Percentiles rank a stretch among this genome's conserved stretches.
Evolutionary conservation across 202 grass and related monocot genomes (phyloP).

Genomic region (Panicum hallii): DNA sequence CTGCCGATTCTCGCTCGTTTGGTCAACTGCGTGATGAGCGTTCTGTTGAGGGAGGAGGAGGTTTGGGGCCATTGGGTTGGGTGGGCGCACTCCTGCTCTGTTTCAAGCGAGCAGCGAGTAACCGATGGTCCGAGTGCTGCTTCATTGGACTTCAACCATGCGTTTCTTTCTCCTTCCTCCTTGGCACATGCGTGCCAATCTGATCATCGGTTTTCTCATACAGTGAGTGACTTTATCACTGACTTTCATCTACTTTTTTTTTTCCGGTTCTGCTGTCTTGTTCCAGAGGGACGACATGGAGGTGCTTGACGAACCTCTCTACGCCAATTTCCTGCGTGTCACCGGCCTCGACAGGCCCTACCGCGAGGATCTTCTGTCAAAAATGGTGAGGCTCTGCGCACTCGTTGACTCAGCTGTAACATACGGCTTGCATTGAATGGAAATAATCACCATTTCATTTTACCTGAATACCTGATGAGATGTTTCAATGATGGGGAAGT

Average conservation of each 20-base stretch:
- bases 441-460: background rate
- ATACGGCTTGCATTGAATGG: background rate
- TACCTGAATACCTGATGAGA: background rate
- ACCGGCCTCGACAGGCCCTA: conserved; percentile 81
- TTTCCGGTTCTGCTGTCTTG: background rate
- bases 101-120: background rate
- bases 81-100: background rate
- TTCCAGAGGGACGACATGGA: conserved; percentile 84
- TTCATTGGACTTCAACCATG: background rate
- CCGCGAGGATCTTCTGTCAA: conserved; percentile 70
- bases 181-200: too few species aligned
- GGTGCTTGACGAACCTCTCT: conserved; percentile 95
- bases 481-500: background rate
- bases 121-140: background rate
- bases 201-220: too few species aligned
- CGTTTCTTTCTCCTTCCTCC: background rate
- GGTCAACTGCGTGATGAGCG: background rate
- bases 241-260: background rate
- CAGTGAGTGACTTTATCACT: too few species aligned
- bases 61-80: too few species aligned
- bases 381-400: conserved; percentile 60
- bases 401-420: background rate
- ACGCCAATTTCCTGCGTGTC: conserved; percentile 77
- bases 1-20: background rate
- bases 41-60: background rate